phyloP scores from a whole-genome alignment of 2,329 filamentous ascomycete species.

The Fusarium scirpi region DNA sequence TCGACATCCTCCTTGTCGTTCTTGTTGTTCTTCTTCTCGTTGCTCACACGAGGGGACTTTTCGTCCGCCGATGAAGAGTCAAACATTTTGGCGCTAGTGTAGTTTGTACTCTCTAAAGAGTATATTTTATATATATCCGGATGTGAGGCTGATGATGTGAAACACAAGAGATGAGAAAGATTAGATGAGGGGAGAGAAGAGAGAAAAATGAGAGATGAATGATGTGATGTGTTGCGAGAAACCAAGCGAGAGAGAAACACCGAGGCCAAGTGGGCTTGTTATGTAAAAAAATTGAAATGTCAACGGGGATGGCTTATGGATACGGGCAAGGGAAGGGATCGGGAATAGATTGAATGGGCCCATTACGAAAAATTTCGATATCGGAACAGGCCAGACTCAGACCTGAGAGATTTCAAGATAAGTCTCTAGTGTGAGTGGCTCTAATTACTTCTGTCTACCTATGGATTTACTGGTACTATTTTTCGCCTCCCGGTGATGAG shows the following conservation, averaged over 20 bases:
- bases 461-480: not conserved
- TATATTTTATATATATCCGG: not conserved
- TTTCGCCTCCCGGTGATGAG: constrained; percentile 34
- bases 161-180: not conserved
- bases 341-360: constrained; percentile 40
- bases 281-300: constrained; percentile 45
- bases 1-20: constrained; percentile 52
- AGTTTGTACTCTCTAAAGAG: not conserved
- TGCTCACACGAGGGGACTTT: constrained; percentile 48
- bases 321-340: constrained; percentile 26
- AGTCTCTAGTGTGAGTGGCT: constrained; percentile 22
- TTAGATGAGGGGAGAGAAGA: constrained; percentile 4
- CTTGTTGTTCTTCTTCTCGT: constrained; percentile 40
- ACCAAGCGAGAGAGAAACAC: constrained; percentile 10
- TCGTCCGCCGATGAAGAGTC: constrained; percentile 45
- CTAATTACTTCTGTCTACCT: not conserved
- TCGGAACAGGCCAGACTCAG: constrained; percentile 13
- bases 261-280: constrained; percentile 46
- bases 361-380: constrained; percentile 43
- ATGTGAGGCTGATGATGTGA: constrained; percentile 10
- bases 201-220: not conserved
- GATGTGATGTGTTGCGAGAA: constrained; percentile 11
- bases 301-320: constrained; percentile 28
- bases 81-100: constrained; percentile 29
- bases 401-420: constrained; percentile 5